These are phyloP conservation scores for Microdochium paspali DNA, from an alignment of 2,329 filamentous ascomycete genomes.

Conservation along the genomic window DNA sequence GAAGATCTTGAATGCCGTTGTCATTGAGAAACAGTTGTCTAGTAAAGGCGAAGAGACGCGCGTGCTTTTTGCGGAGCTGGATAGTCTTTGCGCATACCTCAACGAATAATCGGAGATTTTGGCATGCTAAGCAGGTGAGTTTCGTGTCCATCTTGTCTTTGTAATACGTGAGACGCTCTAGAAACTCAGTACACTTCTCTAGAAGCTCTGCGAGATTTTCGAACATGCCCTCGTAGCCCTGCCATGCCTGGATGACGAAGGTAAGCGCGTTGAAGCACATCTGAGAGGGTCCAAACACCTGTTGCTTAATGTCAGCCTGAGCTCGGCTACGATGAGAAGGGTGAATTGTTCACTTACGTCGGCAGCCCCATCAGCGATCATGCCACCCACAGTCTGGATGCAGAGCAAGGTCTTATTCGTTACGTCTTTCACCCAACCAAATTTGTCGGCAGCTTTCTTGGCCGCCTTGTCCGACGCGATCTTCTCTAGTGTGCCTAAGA, in stretches of 20 bases:
- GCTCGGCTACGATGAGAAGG: background rate
- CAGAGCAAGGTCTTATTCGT: conserved; percentile 21
- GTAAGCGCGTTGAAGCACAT: conserved; percentile 25
- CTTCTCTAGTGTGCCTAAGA: conserved; percentile 17
- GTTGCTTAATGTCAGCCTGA: background rate
- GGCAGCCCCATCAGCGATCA: conserved; percentile 19
- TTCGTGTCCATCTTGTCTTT: conserved; percentile 19
- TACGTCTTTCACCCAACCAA: conserved; percentile 14
- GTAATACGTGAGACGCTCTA: conserved; percentile 22
- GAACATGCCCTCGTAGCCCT: conserved; percentile 23
- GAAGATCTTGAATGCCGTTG: conserved; percentile 20
- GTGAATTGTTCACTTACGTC: conserved; percentile 6
- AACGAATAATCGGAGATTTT: conserved; percentile 24
- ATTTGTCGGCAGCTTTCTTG: conserved; percentile 18
- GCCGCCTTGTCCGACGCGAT: conserved; percentile 11
- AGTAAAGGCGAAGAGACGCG: conserved; percentile 17
- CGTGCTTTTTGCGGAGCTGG: conserved; percentile 18
- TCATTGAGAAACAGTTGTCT: conserved; percentile 24
- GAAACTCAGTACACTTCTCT: conserved; percentile 22
- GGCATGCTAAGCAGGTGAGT: conserved; percentile 20
- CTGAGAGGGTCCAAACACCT: conserved; percentile 22
- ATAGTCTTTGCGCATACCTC: conserved; percentile 22
- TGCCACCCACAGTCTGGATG: conserved; percentile 22
- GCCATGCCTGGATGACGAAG: conserved; percentile 24
- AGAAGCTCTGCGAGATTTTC: conserved; percentile 20